Base-by-base conservation (phyloP, 352 stramenopile genomes). In the Pythium sukuiense region DNA sequence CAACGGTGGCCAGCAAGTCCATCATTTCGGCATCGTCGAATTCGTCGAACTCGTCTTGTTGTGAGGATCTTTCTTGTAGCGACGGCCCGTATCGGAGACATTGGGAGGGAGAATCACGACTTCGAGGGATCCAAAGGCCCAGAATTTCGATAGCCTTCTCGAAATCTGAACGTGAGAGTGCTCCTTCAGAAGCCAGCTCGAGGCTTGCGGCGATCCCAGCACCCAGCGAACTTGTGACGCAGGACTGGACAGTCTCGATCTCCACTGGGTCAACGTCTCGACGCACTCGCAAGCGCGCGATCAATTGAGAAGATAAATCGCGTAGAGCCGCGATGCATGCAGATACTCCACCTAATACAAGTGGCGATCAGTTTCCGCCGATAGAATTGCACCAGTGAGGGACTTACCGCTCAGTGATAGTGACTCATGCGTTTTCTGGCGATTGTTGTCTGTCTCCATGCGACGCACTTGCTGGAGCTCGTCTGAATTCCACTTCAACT, bases 21-120 rank as follows among this genome's bases (percentile, higher is more conserved):
- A 87, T 78, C 45, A 84, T 74, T 16, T 74, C 66, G 7, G 52
- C 41, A 30, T 82, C 74, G 32, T 82, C 79, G 63, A 88, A 90
- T 52, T 87, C 73, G 57, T 78, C 70, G 60, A 81, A 78, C 33
- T 74, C 71, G 6, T 63, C 33, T 26, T 14, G 43, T 26, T 55
- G 56, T 4, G 24, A 27, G 14, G 43, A 32, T 16, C 18, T 32
- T 0, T 32, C 13, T n/a, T 32, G 27, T 3, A 41, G 14, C 1
- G 52, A 59, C 3, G 39, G 35, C 26, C 37, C n/a, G n/a, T 57
- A 55, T 14, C 43, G 18, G 9, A 67, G 32, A 59, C 53, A 39
- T 6, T 56, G 18, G 1, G 49, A 66, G 2, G 61, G 50, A 1
- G n/a, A 16, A 20, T 56, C 27, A n/a, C 30, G 16, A 1, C 7